Evolutionary conservation across 1,139 yeast genomes (phyloP), one percentile per base, ranked within the genome.

Genomic region (Pichia sp.): DNA sequence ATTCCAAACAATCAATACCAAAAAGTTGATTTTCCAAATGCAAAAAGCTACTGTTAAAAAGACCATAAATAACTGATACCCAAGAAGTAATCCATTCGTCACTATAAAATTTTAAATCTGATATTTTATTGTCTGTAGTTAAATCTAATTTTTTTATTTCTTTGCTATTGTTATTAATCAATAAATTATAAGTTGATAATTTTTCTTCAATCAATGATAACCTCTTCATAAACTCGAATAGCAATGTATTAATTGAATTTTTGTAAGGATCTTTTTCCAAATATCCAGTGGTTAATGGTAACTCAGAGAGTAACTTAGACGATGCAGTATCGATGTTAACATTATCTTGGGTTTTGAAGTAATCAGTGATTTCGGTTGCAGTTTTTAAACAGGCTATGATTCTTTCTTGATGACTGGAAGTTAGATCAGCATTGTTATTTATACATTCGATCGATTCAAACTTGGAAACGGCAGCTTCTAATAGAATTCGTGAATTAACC

Each of bases 31-130:
- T 39, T 30, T 57, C 58, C 16, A 59, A 40, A 30, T 54, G 54
- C 8, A 48, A 37, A 23, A 58, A 46, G 10, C 52, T 56, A 7
- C 61, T 49, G 30, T 50, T 54, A 39, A 58, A 54, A 5, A 60
- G 39, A 3, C 61, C 57, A 43, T 55, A 60, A 1, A 59, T 45
- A 2, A 54, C 55, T 1, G 62, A 56, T 23, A 57, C 49, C 63
- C 63, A 60, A 11, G 51, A 48, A 28, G 46, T 52, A 1, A 56
- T 34, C 57, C 56, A 53, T 32, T 52, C 48, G n/a, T 55, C 56
- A 41, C 53, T 53, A 11, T 40, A 35, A 24, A 37, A 20, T 30
- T 52, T 49, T 26, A 48, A 11, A 11, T 43, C 43, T 3, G 39
- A 26, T 9, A 48, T 25, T 30, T 49, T 35, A 30, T 47, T 43